phyloP scores from a whole-genome alignment of 352 stramenopile genomes.

The Phytophthora crassamura region DNA sequence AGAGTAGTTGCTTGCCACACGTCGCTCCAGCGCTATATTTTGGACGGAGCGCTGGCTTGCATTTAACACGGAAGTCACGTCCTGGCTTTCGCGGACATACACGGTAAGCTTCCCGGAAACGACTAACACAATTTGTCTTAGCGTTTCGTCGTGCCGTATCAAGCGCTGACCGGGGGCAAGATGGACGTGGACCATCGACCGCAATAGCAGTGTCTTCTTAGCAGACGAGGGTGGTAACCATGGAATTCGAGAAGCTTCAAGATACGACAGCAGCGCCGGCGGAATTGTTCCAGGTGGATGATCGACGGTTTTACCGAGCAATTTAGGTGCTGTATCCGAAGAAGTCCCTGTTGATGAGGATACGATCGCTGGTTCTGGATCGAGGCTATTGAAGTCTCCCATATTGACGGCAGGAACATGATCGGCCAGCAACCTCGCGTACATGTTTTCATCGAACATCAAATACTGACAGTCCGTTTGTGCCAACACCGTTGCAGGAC shows the following conservation, averaged over 20 bases:
- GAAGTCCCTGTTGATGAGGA: too few relatives aligned
- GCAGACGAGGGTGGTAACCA: slow-evolving; percentile 39
- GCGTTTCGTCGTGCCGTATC: slow-evolving; percentile 43
- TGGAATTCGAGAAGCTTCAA: slow-evolving; percentile 37
- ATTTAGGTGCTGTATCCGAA: neutral
- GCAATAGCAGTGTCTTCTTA: slow-evolving; percentile 52
- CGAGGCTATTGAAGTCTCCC: slow-evolving; percentile 5
- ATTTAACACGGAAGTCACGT: slow-evolving; percentile 48
- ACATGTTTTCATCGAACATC: slow-evolving; percentile 54
- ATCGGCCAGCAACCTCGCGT: slow-evolving; percentile 41
- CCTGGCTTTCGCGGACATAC: slow-evolving; percentile 48
- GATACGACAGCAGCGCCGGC: slow-evolving; percentile 27
- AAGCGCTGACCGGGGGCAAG: slow-evolving; percentile 50
- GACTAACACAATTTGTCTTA: slow-evolving; percentile 59
- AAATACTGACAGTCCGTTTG: slow-evolving; percentile 65
- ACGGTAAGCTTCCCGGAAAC: slow-evolving; percentile 50
- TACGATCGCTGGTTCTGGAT: neutral
- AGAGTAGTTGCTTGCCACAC: slow-evolving; percentile 73
- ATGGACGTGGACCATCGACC: slow-evolving; percentile 35
- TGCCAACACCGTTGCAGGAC: slow-evolving; percentile 58
- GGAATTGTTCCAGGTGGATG: slow-evolving; percentile 13
- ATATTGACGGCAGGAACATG: slow-evolving; percentile 51
- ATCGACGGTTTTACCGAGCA: neutral
- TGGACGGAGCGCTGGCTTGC: slow-evolving; percentile 64
- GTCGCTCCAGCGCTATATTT: slow-evolving; percentile 61